Evolutionary conservation across 2,329 filamentous ascomycete species (phyloP), one percentile per base, ranked within the genome.

Genomic region (Alternaria dauci): DNA sequence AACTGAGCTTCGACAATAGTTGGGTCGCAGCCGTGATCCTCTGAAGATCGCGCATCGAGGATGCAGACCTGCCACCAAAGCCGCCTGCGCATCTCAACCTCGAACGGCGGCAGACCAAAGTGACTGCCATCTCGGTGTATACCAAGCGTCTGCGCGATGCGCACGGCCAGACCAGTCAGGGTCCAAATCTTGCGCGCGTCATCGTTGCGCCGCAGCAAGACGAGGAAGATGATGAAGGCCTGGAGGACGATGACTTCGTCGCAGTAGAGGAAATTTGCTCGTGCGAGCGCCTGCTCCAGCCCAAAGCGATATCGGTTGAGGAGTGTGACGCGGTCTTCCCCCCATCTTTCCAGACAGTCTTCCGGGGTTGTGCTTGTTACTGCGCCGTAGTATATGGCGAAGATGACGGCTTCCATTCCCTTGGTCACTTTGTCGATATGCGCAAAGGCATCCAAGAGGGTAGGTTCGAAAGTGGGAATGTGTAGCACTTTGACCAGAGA

Each of bases 401-500:
- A 89, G 2, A 90, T 75, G 26, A 89, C 74, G 4, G 85, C 82
- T 71, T 90, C 88, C 12, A 86, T 80, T 12, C 81, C 81, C 65
- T 84, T 87, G 51, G 83, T 80, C 1, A 93, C 81, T 32, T 82
- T 86, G 43, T 87, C 83, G 18, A 88, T 80, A 55, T 88, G 86
- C 39, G 83, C 84, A 36, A 87, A 83, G 1, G 89, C 83, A n/a
- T 87, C 83, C 18, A 88, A 83, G 38, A 93, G 83, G 0, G 87
- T 81, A 28, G 84, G 83, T 58, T 87, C 86, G 73, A 88, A 85
- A 2, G 88, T 88, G 0, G 90, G 91, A 0, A 90, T 81, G 72
- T 94, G 91, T 8, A 93, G 72, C 12, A 93, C 82, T 73, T 92
- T 93, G 68, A 91, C 82, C 9, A 93, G 76, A 0, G 90, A 89